These are phyloP conservation scores for Dactylellina parvicollis DNA, from an alignment of 2,329 filamentous ascomycete species.

Conservation along the genomic window DNA sequence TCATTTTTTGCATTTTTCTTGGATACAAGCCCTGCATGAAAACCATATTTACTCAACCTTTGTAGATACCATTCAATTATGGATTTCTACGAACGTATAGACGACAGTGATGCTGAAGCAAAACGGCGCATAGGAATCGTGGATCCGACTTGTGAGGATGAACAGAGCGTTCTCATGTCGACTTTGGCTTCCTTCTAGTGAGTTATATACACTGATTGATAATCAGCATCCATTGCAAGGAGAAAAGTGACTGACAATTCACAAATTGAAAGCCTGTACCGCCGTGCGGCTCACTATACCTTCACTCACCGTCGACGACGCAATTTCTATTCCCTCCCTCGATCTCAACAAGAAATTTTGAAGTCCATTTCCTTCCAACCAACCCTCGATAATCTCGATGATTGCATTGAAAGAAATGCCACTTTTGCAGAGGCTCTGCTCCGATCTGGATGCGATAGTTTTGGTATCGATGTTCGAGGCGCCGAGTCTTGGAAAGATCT, in stretches of 20 bases:
- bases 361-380: conserved; percentile 82
- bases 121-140: conserved; percentile 19
- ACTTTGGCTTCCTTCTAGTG: conserved; percentile 40
- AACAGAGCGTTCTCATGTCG: conserved; percentile 26
- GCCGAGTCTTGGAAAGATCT: conserved; percentile 72
- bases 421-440: conserved; percentile 83
- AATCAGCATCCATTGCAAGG: background rate
- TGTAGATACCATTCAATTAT: conserved; percentile 16
- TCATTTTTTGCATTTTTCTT: too few relatives aligned
- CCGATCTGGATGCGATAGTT: conserved; percentile 73
- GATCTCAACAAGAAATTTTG: conserved; percentile 83
- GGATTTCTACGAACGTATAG: conserved; percentile 3
- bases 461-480: conserved; percentile 65
- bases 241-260: background rate
- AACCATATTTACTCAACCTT: conserved; percentile 1
- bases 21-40: conserved; percentile 7
- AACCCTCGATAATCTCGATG: conserved; percentile 80
- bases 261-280: conserved; percentile 40
- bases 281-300: conserved; percentile 79
- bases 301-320: conserved; percentile 89
- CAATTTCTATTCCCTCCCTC: conserved; percentile 90
- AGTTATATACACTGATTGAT: background rate
- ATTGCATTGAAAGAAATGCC: conserved; percentile 88
- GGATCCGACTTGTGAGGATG: conserved; percentile 26
- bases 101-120: conserved; percentile 13